Conservation (phyloP, 441 rosid species). For the Erodium texanum region DNA sequence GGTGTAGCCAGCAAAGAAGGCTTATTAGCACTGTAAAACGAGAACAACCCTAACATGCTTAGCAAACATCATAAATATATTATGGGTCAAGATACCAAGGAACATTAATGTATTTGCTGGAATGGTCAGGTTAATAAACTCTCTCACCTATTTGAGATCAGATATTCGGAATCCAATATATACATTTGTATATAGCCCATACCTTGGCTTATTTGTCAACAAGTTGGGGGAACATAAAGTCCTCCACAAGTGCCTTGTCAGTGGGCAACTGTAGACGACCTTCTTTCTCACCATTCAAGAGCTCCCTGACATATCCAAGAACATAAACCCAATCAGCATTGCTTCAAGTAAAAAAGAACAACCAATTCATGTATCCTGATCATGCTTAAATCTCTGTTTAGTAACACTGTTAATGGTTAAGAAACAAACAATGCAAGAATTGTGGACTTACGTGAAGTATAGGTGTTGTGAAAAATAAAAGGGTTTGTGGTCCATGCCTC, state of each 20-base stretch:
- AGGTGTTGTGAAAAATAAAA: conserved; percentile 77
- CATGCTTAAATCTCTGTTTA: background rate
- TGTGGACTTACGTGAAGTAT: conserved; percentile 64
- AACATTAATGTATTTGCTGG: no score
- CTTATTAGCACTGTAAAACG: conserved; percentile 66
- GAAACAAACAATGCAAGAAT: background rate
- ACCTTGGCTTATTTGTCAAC: conserved; percentile 84
- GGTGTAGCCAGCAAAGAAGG: conserved; percentile 63
- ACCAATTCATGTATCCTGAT: background rate
- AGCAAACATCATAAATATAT: background rate
- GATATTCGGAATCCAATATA: no score
- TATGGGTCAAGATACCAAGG: no score
- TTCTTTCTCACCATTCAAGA: conserved; percentile 77
- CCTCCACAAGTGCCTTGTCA: conserved; percentile 69
- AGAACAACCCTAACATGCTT: background rate
- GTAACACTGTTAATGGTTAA: background rate
- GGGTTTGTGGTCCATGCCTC: conserved; percentile 95
- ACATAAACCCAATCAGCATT: background rate
- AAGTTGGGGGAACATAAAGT: conserved; percentile 76
- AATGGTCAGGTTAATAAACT: no score
- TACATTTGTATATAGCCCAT: no score
- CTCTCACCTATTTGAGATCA: no score
- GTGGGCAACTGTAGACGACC: conserved; percentile 69
- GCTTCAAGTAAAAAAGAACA: no score
- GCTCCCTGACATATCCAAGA: conserved; percentile 40